Evolutionary conservation across 768 basidiomycete species (phyloP), one percentile per base, ranked within the genome.

Genomic region (Gautieria morchelliformis): DNA sequence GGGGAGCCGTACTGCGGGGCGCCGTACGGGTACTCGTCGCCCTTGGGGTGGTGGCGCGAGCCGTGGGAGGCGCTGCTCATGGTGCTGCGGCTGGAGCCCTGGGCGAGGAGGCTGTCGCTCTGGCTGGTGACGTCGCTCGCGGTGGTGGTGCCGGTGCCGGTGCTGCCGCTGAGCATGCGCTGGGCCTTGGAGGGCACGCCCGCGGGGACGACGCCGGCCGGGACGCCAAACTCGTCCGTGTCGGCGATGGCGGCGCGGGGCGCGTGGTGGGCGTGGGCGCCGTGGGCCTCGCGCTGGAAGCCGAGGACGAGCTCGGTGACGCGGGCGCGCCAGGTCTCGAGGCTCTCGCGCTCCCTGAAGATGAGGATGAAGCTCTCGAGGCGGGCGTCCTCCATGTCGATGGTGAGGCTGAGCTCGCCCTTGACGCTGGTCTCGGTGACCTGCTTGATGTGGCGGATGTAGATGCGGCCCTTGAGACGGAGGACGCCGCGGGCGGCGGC

Each of bases 301-400:
- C 79, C 72, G 55, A 76, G 76, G 42, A 98, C 84, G 5, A 97
- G 81, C 0, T 77, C 72, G 66, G 89, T 85, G 61, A 99, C 88
- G 58, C 87, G 87, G 52, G 76, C 78, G 67, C 79, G 85, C 96
- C 96, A 98, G 0, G 87, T 78, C 65, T 97, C 92, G 58, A 96
- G 78, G 2, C 87, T 87, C n/a, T 83, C 75, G 32, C 89, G 83
- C 55, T 98, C 91, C 66, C 86, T 88, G 79, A 96, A 99, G 64
- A 93, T 87, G 48, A 99, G 79, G 70, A 97, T 95, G 72, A 99
- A 98, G 52, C 88, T 89, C 60, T 96, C 94, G 56, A 96, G 75
- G 37, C 78, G 76, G 66, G 95, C 92, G 67, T 98, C 95, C 72
- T 93, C 91, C 93, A 99, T 97, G 64, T 92, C 87, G 65, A 99